A percentile compares a stretch with the other conserved stretches of the same genome.
These are phyloP conservation scores for Clonostachys chloroleuca DNA, from an alignment of 2,329 filamentous ascomycete genomes.

Conservation along the genomic window DNA sequence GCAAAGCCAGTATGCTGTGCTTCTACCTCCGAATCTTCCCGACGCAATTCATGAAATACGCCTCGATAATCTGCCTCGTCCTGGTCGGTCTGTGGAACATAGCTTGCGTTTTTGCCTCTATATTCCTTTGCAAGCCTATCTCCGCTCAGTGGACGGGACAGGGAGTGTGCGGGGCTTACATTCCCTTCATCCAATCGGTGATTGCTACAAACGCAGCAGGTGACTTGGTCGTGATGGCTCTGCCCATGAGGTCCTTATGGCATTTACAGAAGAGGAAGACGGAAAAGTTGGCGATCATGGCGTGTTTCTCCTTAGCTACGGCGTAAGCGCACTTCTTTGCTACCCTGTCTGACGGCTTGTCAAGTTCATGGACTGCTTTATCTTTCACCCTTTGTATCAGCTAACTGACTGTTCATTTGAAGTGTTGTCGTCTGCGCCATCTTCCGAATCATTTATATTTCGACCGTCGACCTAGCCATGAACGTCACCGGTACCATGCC, in stretches of 20 bases:
- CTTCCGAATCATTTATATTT: slow-evolving; percentile 30
- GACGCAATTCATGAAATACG: slow-evolving; percentile 13
- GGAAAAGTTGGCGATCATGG: slow-evolving; percentile 28
- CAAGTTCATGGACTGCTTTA: background rate
- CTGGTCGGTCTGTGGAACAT: slow-evolving; percentile 35
- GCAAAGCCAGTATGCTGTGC: slow-evolving; percentile 17
- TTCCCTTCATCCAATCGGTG: slow-evolving; percentile 26
- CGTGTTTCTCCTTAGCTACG: slow-evolving; percentile 25
- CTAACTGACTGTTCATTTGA: slow-evolving; percentile 12
- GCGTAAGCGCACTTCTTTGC: slow-evolving; percentile 16
- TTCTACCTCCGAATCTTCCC: slow-evolving; percentile 19
- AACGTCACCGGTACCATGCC: slow-evolving; percentile 33
- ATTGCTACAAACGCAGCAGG: slow-evolving; percentile 29
- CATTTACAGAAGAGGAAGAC: slow-evolving; percentile 23
- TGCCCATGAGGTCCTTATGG: slow-evolving; percentile 32
- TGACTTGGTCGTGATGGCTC: slow-evolving; percentile 27
- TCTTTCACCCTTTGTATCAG: too few relatives aligned
- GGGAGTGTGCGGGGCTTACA: slow-evolving; percentile 22
- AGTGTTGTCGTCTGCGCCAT: slow-evolving; percentile 23
- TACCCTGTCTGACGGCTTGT: background rate
- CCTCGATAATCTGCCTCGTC: slow-evolving; percentile 21
- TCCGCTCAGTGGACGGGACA: slow-evolving; percentile 33
- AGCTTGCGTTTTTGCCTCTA: slow-evolving; percentile 27
- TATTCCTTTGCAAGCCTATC: slow-evolving; percentile 42
- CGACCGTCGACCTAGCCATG: slow-evolving; percentile 22